Evolutionary conservation across 2,329 filamentous ascomycete genomes (phyloP).

Genomic region (Mollisia scopiformis): DNA sequence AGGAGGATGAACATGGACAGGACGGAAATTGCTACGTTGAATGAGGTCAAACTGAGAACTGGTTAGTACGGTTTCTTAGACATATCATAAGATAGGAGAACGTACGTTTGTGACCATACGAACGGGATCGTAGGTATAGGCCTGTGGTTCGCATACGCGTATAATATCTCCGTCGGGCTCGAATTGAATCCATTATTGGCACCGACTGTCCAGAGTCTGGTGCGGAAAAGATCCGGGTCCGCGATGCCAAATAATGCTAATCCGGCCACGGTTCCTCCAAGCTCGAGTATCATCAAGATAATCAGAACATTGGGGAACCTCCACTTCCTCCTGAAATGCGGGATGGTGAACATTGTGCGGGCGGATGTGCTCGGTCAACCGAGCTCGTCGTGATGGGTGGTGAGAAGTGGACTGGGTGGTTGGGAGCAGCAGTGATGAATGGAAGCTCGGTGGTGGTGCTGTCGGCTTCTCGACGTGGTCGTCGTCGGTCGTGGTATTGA

Average conservation of each 20-base stretch:
- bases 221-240: conserved; percentile 73
- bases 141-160: conserved; percentile 73
- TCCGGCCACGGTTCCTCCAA: conserved; percentile 64
- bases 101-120: conserved; percentile 75
- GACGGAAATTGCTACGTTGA: conserved; percentile 77
- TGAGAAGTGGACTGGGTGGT: neutral
- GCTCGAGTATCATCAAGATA: conserved; percentile 65
- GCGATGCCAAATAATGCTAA: conserved; percentile 75
- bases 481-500: conserved; percentile 4
- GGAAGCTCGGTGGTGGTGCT: neutral
- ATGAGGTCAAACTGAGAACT: conserved; percentile 68
- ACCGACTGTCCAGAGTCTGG: conserved; percentile 74
- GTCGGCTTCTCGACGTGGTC: conserved; percentile 7
- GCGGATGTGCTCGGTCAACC: neutral
- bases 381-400: neutral
- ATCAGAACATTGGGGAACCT: conserved; percentile 48
- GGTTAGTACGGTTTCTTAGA: conserved; percentile 14
- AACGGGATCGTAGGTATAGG: conserved; percentile 65
- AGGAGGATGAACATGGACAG: conserved; percentile 77
- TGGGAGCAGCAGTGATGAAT: neutral
- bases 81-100: conserved; percentile 27
- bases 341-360: conserved; percentile 16
- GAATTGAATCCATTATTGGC: conserved; percentile 74
- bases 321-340: conserved; percentile 43
- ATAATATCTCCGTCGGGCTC: conserved; percentile 68